These are phyloP conservation scores for Scleroderma citrinum DNA, from an alignment of 768 basidiomycete species.

Conservation along the genomic window DNA sequence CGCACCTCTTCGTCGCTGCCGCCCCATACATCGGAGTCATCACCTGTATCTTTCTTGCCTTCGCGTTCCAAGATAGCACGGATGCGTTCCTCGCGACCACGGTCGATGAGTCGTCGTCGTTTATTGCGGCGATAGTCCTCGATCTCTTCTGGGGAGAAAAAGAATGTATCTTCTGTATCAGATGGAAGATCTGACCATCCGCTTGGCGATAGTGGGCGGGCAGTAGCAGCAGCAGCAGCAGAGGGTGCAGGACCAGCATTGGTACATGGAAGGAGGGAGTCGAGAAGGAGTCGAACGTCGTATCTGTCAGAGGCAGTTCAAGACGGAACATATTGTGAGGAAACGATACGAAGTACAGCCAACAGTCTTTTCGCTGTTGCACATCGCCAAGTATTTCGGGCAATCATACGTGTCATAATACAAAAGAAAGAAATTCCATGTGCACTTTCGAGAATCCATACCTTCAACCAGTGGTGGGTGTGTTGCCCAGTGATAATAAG, in stretches of 20 bases:
- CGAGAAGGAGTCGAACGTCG: conserved; percentile 72
- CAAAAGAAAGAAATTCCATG: neutral
- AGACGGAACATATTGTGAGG: neutral
- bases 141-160: conserved; percentile 60
- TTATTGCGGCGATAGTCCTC: conserved; percentile 66
- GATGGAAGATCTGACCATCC: conserved; percentile 87
- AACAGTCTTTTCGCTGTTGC: neutral
- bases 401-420: neutral
- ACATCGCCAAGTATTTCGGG: neutral
- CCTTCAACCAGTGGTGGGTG: neutral
- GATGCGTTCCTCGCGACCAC: conserved; percentile 58
- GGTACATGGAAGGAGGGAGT: conserved; percentile 33
- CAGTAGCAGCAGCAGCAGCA: neutral
- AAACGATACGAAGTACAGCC: neutral
- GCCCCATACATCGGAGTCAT: conserved; percentile 52
- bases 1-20: conserved; percentile 67
- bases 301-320: conserved; percentile 44
- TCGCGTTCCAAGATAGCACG: conserved; percentile 38
- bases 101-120: conserved; percentile 55
- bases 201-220: conserved; percentile 38
- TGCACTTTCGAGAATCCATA: neutral
- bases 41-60: conserved; percentile 28
- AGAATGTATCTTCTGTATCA: conserved; percentile 81
- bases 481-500: neutral
- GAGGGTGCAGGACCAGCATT: neutral